Evolutionary conservation across 371 early-diverging fungal species (phyloP).

Genomic region (Rhizopus sp.): DNA sequence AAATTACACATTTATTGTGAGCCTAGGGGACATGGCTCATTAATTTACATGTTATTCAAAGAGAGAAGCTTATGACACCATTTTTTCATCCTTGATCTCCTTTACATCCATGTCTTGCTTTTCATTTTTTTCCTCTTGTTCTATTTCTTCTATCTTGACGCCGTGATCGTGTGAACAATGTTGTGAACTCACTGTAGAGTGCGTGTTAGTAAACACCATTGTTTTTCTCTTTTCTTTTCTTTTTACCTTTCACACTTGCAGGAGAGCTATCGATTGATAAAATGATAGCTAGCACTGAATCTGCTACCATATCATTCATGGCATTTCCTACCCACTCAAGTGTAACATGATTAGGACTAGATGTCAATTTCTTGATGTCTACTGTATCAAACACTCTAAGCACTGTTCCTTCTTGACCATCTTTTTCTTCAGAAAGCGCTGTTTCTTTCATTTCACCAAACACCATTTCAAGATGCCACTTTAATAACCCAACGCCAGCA

Average conservation of each 20-base stretch:
- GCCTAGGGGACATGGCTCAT: too few relatives aligned
- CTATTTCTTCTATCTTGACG: too few relatives aligned
- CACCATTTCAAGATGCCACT: conserved; percentile 91
- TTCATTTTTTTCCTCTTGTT: too few relatives aligned
- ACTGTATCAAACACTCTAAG: conserved; percentile 79
- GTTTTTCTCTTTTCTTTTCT: neutral
- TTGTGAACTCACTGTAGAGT: too few relatives aligned
- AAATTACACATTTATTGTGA: neutral
- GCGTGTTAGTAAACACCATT: too few relatives aligned
- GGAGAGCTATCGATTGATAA: conserved; percentile 86
- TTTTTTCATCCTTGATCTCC: too few relatives aligned
- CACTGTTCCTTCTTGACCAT: conserved; percentile 37
- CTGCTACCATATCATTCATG: conserved; percentile 95
- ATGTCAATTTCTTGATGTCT: conserved; percentile 60
- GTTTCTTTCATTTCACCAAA: conserved; percentile 72
- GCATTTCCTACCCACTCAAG: conserved; percentile 94
- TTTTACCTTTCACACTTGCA: conserved; percentile 84
- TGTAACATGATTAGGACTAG: conserved; percentile 58
- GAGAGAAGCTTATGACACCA: too few relatives aligned
- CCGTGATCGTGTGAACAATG: too few relatives aligned
- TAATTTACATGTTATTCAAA: too few relatives aligned
- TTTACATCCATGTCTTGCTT: too few relatives aligned
- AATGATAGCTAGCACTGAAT: conserved; percentile 87
- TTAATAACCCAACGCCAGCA: conserved; percentile 78
- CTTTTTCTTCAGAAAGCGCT: conserved; percentile 21